Conservation (phyloP, 768 basidiomycete species). For the Dioszegia hungarica region DNA sequence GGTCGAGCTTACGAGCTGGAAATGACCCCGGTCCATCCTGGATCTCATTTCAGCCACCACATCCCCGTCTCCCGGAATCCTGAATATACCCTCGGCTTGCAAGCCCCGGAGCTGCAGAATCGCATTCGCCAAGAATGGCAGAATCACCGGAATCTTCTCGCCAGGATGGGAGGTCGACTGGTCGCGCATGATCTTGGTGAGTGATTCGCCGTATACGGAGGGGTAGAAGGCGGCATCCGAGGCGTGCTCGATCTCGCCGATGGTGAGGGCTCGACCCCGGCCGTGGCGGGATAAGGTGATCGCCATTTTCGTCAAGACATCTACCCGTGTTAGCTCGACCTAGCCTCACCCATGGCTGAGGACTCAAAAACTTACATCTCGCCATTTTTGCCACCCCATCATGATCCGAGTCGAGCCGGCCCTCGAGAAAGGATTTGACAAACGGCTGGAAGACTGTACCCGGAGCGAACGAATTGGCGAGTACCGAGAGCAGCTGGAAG, state of each 20-base stretch:
- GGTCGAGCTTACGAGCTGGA: constrained; percentile 62
- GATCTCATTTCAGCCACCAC: constrained; percentile 80
- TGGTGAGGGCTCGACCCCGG: constrained; percentile 67
- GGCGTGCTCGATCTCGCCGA: constrained; percentile 85
- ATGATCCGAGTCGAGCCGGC: constrained; percentile 62
- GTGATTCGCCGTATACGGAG: constrained; percentile 84
- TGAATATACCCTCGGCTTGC: constrained; percentile 84
- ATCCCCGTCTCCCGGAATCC: constrained; percentile 85
- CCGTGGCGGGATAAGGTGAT: neutral
- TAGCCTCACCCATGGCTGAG: neutral
- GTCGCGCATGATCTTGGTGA: constrained; percentile 74
- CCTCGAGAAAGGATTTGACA: constrained; percentile 71
- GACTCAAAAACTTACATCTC: constrained; percentile 53
- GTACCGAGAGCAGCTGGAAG: constrained; percentile 86
- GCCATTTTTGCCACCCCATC: constrained; percentile 85
- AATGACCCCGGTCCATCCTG: constrained; percentile 84
- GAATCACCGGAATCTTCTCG: constrained; percentile 81
- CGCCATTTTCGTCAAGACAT: constrained; percentile 64
- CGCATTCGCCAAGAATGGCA: constrained; percentile 87
- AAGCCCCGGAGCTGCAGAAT: constrained; percentile 83
- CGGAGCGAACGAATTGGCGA: constrained; percentile 86
- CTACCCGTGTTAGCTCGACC: constrained; percentile 8
- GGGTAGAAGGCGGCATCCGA: constrained; percentile 93
- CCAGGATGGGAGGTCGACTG: constrained; percentile 82
- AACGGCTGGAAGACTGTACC: constrained; percentile 88